Conservation (phyloP, 139 green algal genomes). For the Medakamo hakoo region DNA sequence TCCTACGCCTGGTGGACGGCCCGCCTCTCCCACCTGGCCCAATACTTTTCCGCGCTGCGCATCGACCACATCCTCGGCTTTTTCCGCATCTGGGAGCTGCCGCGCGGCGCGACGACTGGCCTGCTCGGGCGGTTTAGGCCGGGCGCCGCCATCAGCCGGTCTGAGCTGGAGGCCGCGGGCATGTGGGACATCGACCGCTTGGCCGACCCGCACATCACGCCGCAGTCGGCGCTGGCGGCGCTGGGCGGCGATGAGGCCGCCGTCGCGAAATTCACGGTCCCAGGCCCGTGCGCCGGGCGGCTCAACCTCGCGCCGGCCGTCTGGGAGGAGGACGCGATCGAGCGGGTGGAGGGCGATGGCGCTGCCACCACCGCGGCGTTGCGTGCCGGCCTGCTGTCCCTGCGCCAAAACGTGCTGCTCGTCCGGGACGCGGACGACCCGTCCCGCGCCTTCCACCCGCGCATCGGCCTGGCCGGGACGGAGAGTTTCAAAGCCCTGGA, state of each 20-base stretch:
- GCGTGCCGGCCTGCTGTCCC: conserved; percentile 49
- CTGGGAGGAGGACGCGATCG: conserved; percentile 8
- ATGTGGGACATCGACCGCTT: conserved; percentile 74
- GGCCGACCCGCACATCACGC: conserved; percentile 30
- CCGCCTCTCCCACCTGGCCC: conserved; percentile 55
- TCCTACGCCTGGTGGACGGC: conserved; percentile 74
- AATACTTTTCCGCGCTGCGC: conserved; percentile 88
- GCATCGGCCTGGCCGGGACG: conserved; percentile 58
- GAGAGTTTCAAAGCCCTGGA: conserved; percentile 50
- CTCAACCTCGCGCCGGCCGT: background rate
- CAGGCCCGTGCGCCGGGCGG: too few species aligned
- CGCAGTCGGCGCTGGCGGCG: conserved; percentile 2
- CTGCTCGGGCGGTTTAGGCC: conserved; percentile 76
- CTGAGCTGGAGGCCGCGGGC: conserved; percentile 71
- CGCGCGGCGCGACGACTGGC: conserved; percentile 40
- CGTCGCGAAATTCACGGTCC: conserved; percentile 12
- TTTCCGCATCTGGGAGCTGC: conserved; percentile 97
- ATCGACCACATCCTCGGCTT: conserved; percentile 98
- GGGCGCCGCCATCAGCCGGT: background rate
- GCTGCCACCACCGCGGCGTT: conserved; percentile 1
- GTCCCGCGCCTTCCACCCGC: conserved; percentile 41
- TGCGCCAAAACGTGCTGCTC: conserved; percentile 76
- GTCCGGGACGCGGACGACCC: conserved; percentile 49
- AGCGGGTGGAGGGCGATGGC: background rate
- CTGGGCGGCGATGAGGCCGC: conserved; percentile 28